Percentiles rank a stretch among this genome's conserved stretches.
Conservation (phyloP, 352 stramenopile genomes). For the Aphanomyces invadans region DNA sequence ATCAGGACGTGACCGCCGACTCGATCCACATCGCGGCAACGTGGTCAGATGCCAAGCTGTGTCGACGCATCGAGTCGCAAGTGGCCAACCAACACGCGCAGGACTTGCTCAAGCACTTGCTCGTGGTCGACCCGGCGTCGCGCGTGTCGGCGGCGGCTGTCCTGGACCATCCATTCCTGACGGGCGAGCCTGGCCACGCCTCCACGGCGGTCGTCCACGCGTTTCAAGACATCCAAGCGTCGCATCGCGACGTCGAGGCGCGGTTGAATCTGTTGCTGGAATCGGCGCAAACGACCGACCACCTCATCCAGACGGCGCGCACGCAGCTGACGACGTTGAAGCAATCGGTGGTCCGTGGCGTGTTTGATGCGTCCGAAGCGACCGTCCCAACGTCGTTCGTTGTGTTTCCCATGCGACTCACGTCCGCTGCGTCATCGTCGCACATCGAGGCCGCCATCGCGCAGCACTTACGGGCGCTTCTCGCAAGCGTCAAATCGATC, state of each 20-base stretch:
- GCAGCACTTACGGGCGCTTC: not conserved
- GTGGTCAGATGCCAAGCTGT: conserved; percentile 22
- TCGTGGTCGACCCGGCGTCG: conserved; percentile 5
- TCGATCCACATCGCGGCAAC: not conserved
- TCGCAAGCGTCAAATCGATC: not conserved
- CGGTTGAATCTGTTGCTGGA: too few species aligned
- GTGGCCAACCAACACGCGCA: conserved; percentile 5
- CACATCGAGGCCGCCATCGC: not conserved
- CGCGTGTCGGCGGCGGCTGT: not conserved
- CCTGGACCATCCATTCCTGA: conserved; percentile 23
- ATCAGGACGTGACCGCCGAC: conserved; percentile 3
- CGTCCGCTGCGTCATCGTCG: not conserved
- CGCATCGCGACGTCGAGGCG: too few species aligned
- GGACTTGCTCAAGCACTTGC: conserved; percentile 20
- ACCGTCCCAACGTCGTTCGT: not conserved
- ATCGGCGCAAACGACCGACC: not conserved
- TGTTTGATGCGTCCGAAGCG: not conserved
- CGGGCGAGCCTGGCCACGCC: too few species aligned
- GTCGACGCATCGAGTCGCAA: conserved; percentile 6
- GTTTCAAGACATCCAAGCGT: too few species aligned
- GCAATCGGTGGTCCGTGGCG: not conserved
- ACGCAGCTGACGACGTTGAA: not conserved
- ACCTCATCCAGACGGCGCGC: not conserved
- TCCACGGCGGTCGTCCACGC: too few species aligned
- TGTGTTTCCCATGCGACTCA: not conserved